Evolutionary conservation across 176 grass and related monocot species (phyloP), one percentile per base, ranked within the genome.

Genomic region (Oryza brachyantha): DNA sequence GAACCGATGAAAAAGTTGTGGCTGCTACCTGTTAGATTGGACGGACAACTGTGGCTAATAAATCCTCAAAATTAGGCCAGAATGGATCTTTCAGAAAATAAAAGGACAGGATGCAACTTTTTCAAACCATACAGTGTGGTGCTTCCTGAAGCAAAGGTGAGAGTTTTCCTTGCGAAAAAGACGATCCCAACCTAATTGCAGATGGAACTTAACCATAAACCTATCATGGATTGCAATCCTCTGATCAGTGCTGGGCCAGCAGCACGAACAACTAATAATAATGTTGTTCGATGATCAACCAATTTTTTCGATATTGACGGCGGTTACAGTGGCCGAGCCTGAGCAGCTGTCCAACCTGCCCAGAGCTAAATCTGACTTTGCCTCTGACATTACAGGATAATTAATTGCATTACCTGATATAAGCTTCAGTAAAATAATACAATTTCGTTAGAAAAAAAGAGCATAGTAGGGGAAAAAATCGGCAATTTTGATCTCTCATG

Each of bases 21-120:
- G 73, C 52, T 70, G 82, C 13, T 37, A 61, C n/a, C n/a, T n/a
- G n/a, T n/a, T n/a, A n/a, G n/a, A n/a, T n/a, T n/a, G 54, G 61
- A 61, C 17, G 39, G n/a, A 84, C 73, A 84, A 48, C 13, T 70
- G 81, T 69, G 52, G 13, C 38, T 61, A 38, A 46, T 68, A 61
- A 76, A 69, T 69, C 73, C 29, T 60, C 28, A 1, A 13, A 61
- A 76, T 67, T 68, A 42, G 46, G 17, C 5, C 19, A n/a, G 17
- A 4, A 19, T 50, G 46, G 46, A 21, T 50, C 46, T 50, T 50
- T 21, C 45, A 19, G 4, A 50, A 50, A 50, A 19, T n/a, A 50
- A 19, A 19, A 50, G 46, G 46, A 21, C 17, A 66, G 14, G 42
- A 40, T 2, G 46, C 11, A 63, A 32, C 31, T 11, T 13, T 79